Base-by-base conservation (phyloP, 208 protist species). In the Acanthamoeba divionensis region DNA sequence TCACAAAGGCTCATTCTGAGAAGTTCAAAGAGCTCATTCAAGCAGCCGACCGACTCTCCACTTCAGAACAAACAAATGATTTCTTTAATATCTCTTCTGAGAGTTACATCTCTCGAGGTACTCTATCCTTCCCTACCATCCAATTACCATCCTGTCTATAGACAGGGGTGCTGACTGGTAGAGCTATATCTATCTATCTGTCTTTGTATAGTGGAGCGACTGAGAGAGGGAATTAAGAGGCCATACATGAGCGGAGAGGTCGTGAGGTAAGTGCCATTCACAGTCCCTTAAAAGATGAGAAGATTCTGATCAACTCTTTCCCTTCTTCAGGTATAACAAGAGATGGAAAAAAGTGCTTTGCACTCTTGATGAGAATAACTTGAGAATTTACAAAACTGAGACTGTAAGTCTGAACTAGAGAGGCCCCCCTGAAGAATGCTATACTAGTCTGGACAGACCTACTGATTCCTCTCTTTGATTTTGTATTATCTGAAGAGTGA, bases 301-400 rank as follows among this genome's bases (percentile, higher is more conserved):
- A n/a, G n/a, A n/a, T n/a, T n/a, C n/a, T n/a, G n/a, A n/a, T n/a
- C n/a, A n/a, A n/a, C n/a, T n/a, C n/a, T n/a, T n/a, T n/a, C 69
- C 69, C 8, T 7, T 79, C 2, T 15, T 55, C 29, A n/a, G 50
- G 29, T 54, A 44, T 33, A 57, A 41, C 33, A 47, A 54, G 44
- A 79, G 69, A n/a, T 79, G 69, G 69, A 79, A 79, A 48, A 79
- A 79, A 48, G 9, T 79, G 41, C 57, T 41, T 41, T 47, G 69
- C 69, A 54, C 69, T 15, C 8, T 79, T 24, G 38, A n/a, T 33
- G 41, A 79, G 24, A 41, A 55, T 15, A 48, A 48, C 31, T 33
- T 79, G 26, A 79, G 57, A 13, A 21, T 79, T 7, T 79, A 79
- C 69, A 1, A n/a, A 12, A 79, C 10, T 33, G 69, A 15, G 29